Base-by-base conservation (phyloP, 306 rosid genomes). In the Boehmeria nivea region DNA sequence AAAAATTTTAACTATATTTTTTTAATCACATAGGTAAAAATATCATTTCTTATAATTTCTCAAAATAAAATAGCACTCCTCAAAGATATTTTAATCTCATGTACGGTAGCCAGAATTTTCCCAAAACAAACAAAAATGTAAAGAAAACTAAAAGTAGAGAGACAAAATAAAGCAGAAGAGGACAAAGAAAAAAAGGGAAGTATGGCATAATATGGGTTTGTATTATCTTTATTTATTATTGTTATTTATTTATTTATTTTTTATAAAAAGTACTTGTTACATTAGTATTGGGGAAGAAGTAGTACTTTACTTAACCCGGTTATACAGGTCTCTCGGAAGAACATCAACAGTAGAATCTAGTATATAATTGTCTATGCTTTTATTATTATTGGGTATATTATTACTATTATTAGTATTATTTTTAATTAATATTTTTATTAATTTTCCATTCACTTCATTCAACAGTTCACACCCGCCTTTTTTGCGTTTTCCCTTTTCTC, bases 401-500 rank as follows among this genome's bases (percentile, higher is more conserved):
- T n/a, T n/a, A n/a, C n/a, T n/a, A n/a, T n/a, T n/a, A n/a, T 33
- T 10, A 16, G 3, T 54, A 4, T 24, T 9, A 20, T 45, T 15
- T 13, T 40, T 40, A 40, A 9, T 28, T 28, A 5, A 40, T 49
- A 1, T 49, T 3, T 21, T 11, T 2, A 1, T 4, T 3, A 1
- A 17, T 8, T 5, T 15, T 42, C 12, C 19, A 16, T 19, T 44
- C 6, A 44, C 18, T 44, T 20, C 26, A 48, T 25, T 25, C n/a
- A 27, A 53, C 54, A 60, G 63, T 69, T 52, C 72, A 60, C 60
- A 75, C 95, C 85, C 78, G 87, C 85, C 73, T 61, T 75, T 86
- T 83, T 63, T 11, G 7, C 20, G 52, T 58, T 57, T 54, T 46
- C 13, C 23, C 43, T 48, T 51, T 17, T 60, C 59, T 65, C 50